phyloP scores from a whole-genome alignment of 2,329 filamentous ascomycete genomes.

The Kalmusia sp. region DNA sequence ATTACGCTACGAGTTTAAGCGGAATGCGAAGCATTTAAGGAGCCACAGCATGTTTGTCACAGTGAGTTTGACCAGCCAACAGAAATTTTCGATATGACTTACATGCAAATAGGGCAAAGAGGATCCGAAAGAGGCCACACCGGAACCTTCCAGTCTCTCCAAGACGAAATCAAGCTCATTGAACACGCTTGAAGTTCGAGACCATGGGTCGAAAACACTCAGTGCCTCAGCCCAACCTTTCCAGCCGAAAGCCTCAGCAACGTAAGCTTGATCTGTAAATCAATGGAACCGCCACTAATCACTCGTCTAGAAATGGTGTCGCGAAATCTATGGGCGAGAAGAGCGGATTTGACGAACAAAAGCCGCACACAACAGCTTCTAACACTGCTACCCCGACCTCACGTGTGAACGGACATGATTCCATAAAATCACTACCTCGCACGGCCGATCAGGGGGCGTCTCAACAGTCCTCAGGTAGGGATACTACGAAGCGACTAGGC shows the following conservation, averaged over 20 bases:
- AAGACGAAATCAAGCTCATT: constrained; percentile 40
- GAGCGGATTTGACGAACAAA: constrained; percentile 18
- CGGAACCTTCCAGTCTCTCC: constrained; percentile 34
- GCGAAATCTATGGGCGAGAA: constrained; percentile 26
- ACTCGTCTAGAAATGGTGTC: constrained; percentile 37
- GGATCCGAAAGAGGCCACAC: constrained; percentile 18
- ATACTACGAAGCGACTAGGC: constrained; percentile 20
- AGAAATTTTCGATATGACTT: constrained; percentile 12
- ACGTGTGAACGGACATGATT: constrained; percentile 29
- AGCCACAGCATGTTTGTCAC: constrained; percentile 76
- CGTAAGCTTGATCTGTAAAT: constrained; percentile 31
- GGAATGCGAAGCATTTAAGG: constrained; percentile 72
- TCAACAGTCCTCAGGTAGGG: constrained; percentile 15
- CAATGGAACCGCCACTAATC: constrained; percentile 26
- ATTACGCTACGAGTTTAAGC: constrained; percentile 73
- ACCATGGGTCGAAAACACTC: constrained; percentile 49
- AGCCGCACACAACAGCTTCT: constrained; percentile 17
- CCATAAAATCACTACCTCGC: constrained; percentile 12
- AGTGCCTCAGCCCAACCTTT: constrained; percentile 69
- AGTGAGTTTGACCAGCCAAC: constrained; percentile 53
- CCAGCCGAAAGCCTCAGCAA: constrained; percentile 56
- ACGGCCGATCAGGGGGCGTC: constrained; percentile 7
- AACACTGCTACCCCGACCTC: constrained; percentile 19
- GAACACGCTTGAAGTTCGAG: constrained; percentile 52
- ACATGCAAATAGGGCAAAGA: constrained; percentile 26